Evolutionary conservation across 345 rosid species (phyloP).

Genomic region (Sapria himalayana): DNA sequence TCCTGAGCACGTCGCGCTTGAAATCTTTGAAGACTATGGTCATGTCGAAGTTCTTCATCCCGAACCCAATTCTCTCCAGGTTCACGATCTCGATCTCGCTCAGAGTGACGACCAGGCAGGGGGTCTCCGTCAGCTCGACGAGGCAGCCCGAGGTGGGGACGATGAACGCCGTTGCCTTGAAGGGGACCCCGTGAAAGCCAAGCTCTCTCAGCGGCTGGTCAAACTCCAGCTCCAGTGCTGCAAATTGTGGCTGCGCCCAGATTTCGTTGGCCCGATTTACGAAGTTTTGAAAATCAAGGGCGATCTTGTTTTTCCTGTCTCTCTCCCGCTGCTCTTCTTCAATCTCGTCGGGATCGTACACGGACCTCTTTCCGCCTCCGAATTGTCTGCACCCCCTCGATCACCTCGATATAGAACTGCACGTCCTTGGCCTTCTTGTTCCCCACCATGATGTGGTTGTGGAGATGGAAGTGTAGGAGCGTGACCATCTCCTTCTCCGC

Average conservation of each 20-base stretch:
- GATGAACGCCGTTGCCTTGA: slow-evolving; percentile 60
- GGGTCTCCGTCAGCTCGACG: slow-evolving; percentile 69
- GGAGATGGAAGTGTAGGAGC: slow-evolving; percentile 64
- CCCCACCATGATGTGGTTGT: slow-evolving; percentile 94
- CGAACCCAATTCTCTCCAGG: slow-evolving; percentile 87
- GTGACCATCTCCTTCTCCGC: slow-evolving; percentile 92
- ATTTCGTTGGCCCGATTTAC: slow-evolving; percentile 66
- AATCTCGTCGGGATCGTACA: slow-evolving; percentile 89
- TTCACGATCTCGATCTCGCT: slow-evolving; percentile 92
- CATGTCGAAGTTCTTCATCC: slow-evolving; percentile 88
- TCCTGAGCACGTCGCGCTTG: slow-evolving; percentile 66
- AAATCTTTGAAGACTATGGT: slow-evolving; percentile 82
- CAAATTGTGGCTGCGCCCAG: slow-evolving; percentile 77
- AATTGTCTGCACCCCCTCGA: slow-evolving; percentile 77
- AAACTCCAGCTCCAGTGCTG: slow-evolving; percentile 68
- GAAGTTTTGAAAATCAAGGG: slow-evolving; percentile 68
- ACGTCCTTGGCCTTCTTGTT: slow-evolving; percentile 87
- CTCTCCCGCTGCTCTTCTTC: slow-evolving; percentile 90
- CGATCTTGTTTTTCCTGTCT: slow-evolving; percentile 64
- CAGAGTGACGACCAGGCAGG: slow-evolving; percentile 61
- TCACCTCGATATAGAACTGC: slow-evolving; percentile 80
- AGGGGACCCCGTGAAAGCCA: slow-evolving; percentile 88
- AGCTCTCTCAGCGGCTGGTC: slow-evolving; percentile 89
- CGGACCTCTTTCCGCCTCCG: slow-evolving; percentile 83
- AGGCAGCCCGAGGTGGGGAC: slow-evolving; percentile 78